Evolutionary conservation across 441 rosid species (phyloP).

Genomic region (Euphorbia celastroides): DNA sequence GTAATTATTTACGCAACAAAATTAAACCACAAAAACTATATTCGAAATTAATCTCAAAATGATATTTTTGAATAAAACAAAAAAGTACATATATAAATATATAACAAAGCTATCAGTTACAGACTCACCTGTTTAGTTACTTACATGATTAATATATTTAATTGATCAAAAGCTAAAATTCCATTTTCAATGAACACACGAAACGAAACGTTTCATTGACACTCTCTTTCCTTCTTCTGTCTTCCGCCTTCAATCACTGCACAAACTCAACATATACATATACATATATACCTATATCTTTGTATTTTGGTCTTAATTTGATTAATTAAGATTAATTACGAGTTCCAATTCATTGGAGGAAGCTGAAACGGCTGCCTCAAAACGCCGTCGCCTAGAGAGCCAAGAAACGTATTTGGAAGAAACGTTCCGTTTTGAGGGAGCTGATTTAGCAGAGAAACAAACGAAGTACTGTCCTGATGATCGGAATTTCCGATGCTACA

Average conservation of each 20-base stretch:
- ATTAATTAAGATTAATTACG: slow-evolving; percentile 18
- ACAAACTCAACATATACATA: not conserved
- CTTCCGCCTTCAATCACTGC: not conserved
- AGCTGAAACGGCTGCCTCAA: slow-evolving; percentile 61
- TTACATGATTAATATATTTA: slow-evolving; percentile 7
- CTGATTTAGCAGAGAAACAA: slow-evolving; percentile 64
- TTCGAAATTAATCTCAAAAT: no score
- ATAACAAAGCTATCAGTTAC: not conserved
- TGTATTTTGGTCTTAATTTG: not conserved
- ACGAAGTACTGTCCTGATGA: slow-evolving; percentile 36
- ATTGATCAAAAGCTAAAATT: not conserved
- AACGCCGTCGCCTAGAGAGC: slow-evolving; percentile 44
- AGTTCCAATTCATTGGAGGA: slow-evolving; percentile 59
- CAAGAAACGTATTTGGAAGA: slow-evolving; percentile 39
- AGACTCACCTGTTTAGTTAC: not conserved
- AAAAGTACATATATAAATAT: not conserved
- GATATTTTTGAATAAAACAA: not conserved
- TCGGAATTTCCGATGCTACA: slow-evolving; percentile 15
- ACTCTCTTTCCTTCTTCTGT: not conserved
- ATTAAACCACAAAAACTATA: no score
- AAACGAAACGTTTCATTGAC: no score
- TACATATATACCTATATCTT: not conserved
- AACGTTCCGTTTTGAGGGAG: slow-evolving; percentile 46
- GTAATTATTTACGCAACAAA: no score
- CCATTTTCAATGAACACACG: not conserved